These are phyloP conservation scores for Plasmodium gonderi DNA, from an alignment of 169 alveolate genomes.

Conservation along the genomic window DNA sequence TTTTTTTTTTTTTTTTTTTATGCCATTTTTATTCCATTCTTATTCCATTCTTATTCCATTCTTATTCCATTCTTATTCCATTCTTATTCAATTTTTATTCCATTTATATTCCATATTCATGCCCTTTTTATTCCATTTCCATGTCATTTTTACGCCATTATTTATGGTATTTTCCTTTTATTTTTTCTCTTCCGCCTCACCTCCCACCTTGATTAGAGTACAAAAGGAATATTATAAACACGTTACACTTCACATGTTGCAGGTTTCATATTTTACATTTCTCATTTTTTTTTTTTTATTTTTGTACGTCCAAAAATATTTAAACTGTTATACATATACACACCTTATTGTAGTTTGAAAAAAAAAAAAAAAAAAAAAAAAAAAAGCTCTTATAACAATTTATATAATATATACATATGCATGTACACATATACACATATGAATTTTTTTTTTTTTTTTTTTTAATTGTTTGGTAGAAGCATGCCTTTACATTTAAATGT, in stretches of 20 bases:
- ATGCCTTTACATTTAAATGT: constrained; percentile 13
- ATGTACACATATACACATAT: too few relatives aligned
- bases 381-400: not conserved
- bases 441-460: constrained; percentile 3
- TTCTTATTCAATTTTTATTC: too few relatives aligned
- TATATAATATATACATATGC: too few relatives aligned
- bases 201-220: not conserved
- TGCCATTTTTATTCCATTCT: too few relatives aligned
- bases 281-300: not conserved
- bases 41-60: too few relatives aligned
- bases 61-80: too few relatives aligned
- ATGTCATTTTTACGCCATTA: too few relatives aligned
- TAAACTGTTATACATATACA: constrained; percentile 12
- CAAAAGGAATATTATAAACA: not conserved
- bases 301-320: constrained; percentile 19
- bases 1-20: not conserved
- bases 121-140: too few relatives aligned
- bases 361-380: constrained; percentile 8
- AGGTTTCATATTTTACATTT: not conserved
- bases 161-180: not conserved
- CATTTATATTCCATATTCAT: too few relatives aligned
- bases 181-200: not conserved
- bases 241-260: not conserved
- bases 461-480: not conserved
- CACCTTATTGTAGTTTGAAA: constrained; percentile 22